A percentile compares a stretch with the other conserved stretches of the same genome.
Evolutionary conservation across 495 filamentous ascomycete species (phyloP).

Genomic region (Lasiosphaeria hispida): DNA sequence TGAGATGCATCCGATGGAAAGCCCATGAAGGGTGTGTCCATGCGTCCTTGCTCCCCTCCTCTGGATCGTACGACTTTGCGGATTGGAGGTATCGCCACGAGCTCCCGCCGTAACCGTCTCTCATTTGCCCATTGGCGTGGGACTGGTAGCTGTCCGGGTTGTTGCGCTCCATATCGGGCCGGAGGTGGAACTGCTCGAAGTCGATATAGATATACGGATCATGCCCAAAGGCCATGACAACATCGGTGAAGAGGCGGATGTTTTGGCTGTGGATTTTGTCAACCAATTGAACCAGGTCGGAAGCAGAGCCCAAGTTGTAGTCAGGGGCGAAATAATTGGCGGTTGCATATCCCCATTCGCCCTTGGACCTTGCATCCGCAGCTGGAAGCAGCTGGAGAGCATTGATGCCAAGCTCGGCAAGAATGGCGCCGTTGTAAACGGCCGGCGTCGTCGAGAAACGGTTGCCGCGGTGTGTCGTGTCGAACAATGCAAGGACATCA

Average conservation of each 20-base stretch:
- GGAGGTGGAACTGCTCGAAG: slow-evolving; percentile 26
- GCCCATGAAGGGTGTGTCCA: slow-evolving; percentile 26
- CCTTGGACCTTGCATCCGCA: slow-evolving; percentile 28
- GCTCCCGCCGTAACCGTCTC: slow-evolving; percentile 29
- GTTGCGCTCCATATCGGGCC: slow-evolving; percentile 14
- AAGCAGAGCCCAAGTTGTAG: slow-evolving; percentile 27
- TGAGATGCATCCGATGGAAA: slow-evolving; percentile 29
- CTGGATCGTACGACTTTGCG: slow-evolving; percentile 24
- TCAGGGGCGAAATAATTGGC: slow-evolving; percentile 33
- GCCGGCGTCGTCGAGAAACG: slow-evolving; percentile 18
- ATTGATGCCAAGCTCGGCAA: slow-evolving; percentile 30
- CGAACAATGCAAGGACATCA: slow-evolving; percentile 33
- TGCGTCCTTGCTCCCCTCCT: slow-evolving; percentile 12
- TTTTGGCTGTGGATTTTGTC: slow-evolving; percentile 24
- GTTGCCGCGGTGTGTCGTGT: slow-evolving; percentile 14
- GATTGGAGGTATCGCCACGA: slow-evolving; percentile 27
- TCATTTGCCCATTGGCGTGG: slow-evolving; percentile 1
- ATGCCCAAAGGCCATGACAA: slow-evolving; percentile 34
- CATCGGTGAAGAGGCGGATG: slow-evolving; percentile 31
- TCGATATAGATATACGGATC: slow-evolving; percentile 30
- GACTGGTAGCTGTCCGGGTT: slow-evolving; percentile 33
- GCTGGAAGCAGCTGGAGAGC: slow-evolving; percentile 32
- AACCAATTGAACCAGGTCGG: slow-evolving; percentile 21
- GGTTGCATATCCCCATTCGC: slow-evolving; percentile 31
- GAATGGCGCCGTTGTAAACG: slow-evolving; percentile 23